These are phyloP conservation scores for Pichia cabralensis DNA, from an alignment of 805 yeast genomes.

Conservation along the genomic window DNA sequence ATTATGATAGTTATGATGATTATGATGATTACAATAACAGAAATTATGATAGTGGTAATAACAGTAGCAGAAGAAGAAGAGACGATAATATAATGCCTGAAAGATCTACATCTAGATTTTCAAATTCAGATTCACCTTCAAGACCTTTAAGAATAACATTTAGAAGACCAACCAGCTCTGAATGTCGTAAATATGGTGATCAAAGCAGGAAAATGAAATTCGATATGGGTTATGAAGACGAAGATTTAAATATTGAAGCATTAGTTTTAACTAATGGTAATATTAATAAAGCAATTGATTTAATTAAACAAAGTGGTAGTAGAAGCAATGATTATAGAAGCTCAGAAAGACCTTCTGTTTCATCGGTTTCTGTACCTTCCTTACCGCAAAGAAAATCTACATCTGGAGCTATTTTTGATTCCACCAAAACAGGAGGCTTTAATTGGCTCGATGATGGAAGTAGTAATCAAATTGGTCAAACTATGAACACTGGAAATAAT, in stretches of 20 bases:
- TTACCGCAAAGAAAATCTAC: slow-evolving; percentile 32
- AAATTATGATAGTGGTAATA: neutral
- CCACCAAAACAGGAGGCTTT: slow-evolving; percentile 26
- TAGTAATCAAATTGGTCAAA: slow-evolving; percentile 15
- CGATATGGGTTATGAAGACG: slow-evolving; percentile 47
- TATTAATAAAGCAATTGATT: slow-evolving; percentile 46
- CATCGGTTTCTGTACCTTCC: slow-evolving; percentile 39
- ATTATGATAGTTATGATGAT: slow-evolving; percentile 5
- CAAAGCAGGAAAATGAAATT: slow-evolving; percentile 38
- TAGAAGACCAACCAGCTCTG: slow-evolving; percentile 44
- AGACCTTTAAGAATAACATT: slow-evolving; percentile 29
- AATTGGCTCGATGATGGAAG: slow-evolving; percentile 25
- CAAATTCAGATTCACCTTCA: slow-evolving; percentile 7
- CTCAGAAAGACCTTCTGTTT: neutral
- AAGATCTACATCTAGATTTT: neutral
- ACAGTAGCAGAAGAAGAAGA: neutral
- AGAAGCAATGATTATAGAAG: neutral
- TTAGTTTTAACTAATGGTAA: slow-evolving; percentile 50
- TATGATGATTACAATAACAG: slow-evolving; percentile 3
- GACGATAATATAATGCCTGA: neutral
- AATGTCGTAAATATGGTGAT: slow-evolving; percentile 39
- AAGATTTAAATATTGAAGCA: slow-evolving; percentile 55
- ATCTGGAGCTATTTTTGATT: slow-evolving; percentile 21
- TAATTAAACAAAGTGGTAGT: slow-evolving; percentile 34
- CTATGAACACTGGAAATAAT: slow-evolving; percentile 29